These are phyloP conservation scores for Davidsoniella eucalypti DNA, from an alignment of 2,329 filamentous ascomycete genomes.

Conservation along the genomic window DNA sequence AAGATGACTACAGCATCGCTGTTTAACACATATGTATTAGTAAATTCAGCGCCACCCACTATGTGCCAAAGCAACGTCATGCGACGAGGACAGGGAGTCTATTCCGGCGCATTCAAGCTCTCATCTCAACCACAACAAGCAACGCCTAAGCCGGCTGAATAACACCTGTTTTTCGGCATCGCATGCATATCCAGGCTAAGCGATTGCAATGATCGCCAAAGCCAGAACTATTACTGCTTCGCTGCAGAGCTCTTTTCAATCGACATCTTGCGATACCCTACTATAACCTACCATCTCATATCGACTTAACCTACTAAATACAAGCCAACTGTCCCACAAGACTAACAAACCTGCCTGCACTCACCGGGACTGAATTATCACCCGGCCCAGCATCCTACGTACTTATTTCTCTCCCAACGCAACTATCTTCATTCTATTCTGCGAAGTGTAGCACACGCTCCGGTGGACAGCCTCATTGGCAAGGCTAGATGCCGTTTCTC, in stretches of 20 bases:
- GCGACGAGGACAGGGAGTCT: not conserved
- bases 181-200: too few species aligned
- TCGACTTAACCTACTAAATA: not conserved
- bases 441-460: too few species aligned
- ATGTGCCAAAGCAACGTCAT: slow-evolving; percentile 1
- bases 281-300: not conserved
- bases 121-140: too few species aligned
- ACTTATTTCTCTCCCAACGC: not conserved
- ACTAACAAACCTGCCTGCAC: not conserved
- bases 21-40: too few species aligned
- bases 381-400: not conserved
- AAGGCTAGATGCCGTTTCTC: slow-evolving; percentile 3
- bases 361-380: not conserved
- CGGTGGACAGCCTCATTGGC: not conserved
- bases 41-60: not conserved
- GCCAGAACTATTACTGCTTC: too few species aligned
- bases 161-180: too few species aligned
- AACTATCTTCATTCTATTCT: not conserved
- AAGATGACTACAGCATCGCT: too few species aligned
- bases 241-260: too few species aligned
- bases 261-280: not conserved
- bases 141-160: too few species aligned
- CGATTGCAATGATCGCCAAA: too few species aligned
- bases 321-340: not conserved
- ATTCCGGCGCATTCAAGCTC: not conserved